Conservation (phyloP, 2,329 filamentous ascomycete species). For the Clathrospora elynae region DNA sequence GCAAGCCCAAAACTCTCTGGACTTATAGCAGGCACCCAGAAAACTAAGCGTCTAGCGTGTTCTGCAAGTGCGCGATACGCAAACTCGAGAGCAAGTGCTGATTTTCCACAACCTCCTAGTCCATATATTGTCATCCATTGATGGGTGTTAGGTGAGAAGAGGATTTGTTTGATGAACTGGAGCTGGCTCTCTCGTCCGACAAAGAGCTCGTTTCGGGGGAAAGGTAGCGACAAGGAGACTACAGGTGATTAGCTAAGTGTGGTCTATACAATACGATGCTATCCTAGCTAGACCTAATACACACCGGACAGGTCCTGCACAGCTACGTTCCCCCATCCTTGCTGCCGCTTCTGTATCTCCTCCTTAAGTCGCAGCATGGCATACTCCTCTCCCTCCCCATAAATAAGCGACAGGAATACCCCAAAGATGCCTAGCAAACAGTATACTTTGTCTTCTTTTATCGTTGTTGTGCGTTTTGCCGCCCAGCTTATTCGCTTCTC, state of each 20-base stretch:
- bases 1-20: slow-evolving; percentile 32
- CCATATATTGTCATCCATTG: slow-evolving; percentile 20
- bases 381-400: slow-evolving; percentile 27
- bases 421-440: slow-evolving; percentile 33
- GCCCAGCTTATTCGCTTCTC: slow-evolving; percentile 34
- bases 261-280: slow-evolving; percentile 1
- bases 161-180: slow-evolving; percentile 9
- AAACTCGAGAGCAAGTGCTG: slow-evolving; percentile 39
- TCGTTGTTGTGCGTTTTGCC: slow-evolving; percentile 24
- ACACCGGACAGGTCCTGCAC: slow-evolving; percentile 12
- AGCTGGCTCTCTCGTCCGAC: slow-evolving; percentile 20
- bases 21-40: slow-evolving; percentile 26
- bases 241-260: slow-evolving; percentile 12
- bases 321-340: slow-evolving; percentile 6
- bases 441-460: slow-evolving; percentile 30
- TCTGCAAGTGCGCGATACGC: slow-evolving; percentile 46
- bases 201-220: slow-evolving; percentile 19
- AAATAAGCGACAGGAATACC: slow-evolving; percentile 22
- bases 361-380: slow-evolving; percentile 21
- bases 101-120: slow-evolving; percentile 26
- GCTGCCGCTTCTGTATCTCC: slow-evolving; percentile 18
- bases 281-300: slow-evolving; percentile 11
- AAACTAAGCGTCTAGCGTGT: slow-evolving; percentile 18
- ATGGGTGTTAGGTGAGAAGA: slow-evolving; percentile 7
- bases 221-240: slow-evolving; percentile 19